Base-by-base conservation (phyloP, 139 green algal species). In the Micractinium sp. region DNA sequence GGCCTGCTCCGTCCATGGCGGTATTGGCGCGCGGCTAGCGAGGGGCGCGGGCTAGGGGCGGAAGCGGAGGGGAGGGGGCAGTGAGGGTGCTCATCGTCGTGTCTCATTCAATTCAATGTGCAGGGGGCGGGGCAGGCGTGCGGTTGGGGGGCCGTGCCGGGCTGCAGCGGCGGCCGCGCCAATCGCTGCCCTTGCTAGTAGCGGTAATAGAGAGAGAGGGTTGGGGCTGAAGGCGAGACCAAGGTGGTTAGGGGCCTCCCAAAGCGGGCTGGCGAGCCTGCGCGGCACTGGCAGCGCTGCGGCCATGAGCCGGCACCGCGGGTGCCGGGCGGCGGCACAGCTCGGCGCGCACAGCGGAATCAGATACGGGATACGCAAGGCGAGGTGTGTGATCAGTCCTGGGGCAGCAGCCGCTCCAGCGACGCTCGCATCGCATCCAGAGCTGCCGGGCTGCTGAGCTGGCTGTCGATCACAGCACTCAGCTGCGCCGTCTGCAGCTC, bases 361-460 rank as follows among this genome's bases (percentile, higher is more conserved):
- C 47, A 56, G 7, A 56, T 56, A 56, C 47, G 47, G 47, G 9
- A 56, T 16, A 56, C 9, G 47, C 9, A 9, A 14, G 36, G 38
- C 38, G 3, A 16, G 14, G 71, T 20, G 71, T 7, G 4, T 2
- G 29, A 12, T 86, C 60, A 86, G 15, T 87, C 83, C 60, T 91
- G 82, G 35, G 91, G 89, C 81, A 95, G 85, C 77, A 95, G 81
- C 14, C 53, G 38, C 91, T 95, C 93, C 29, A 95, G 88, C 56
- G 88, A 67, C 0, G 88, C 93, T 3, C 89, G 88, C n/a, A 96
- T 83, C 18, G 69, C 39, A 12, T 91, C 88, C 75, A 95, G 90
- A 38, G 92, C 77, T 0, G 27, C 41, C 16, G 66, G 67, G 67
- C 31, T 79, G 83, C 66, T 38, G 66, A 87, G 83, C 83, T 87